Evolutionary conservation across 2,329 filamentous ascomycete genomes (phyloP).

Genomic region (Stachybotrys elegans): DNA sequence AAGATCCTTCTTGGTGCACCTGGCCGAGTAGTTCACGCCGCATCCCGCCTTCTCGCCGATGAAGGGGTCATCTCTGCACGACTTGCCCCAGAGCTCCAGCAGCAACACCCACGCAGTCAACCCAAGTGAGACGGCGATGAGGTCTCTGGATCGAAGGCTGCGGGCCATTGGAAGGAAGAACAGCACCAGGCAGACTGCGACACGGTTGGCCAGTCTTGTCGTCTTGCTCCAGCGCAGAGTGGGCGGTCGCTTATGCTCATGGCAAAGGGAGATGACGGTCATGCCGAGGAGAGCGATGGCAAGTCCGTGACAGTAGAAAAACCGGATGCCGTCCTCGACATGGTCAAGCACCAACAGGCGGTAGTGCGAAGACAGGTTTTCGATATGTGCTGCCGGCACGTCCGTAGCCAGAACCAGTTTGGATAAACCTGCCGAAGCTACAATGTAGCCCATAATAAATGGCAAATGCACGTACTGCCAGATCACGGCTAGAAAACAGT

Average conservation of each 20-base stretch:
- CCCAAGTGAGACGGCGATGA: constrained; percentile 39
- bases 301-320: constrained; percentile 61
- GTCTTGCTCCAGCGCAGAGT: constrained; percentile 44
- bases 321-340: constrained; percentile 49
- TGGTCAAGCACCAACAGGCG: constrained; percentile 40
- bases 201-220: constrained; percentile 45
- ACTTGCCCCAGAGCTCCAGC: constrained; percentile 45
- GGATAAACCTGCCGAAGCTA: constrained; percentile 53
- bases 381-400: constrained; percentile 37
- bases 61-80: constrained; percentile 38
- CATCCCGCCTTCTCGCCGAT: constrained; percentile 29
- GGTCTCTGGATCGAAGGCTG: constrained; percentile 36
- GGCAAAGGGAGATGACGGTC: constrained; percentile 47
- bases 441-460: constrained; percentile 59
- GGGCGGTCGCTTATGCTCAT: constrained; percentile 49
- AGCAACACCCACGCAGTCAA: constrained; percentile 40
- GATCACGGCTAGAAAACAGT: constrained; percentile 33
- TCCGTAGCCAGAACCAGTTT: constrained; percentile 56
- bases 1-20: constrained; percentile 32
- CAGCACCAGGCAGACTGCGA: constrained; percentile 43
- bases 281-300: constrained; percentile 50
- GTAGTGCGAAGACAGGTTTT: constrained; percentile 47
- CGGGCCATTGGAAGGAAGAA: constrained; percentile 49
- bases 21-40: constrained; percentile 35
- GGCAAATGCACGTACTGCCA: constrained; percentile 56